phyloP scores from a whole-genome alignment of 371 early-diverging fungal species.

The Rhizomucor pusillus region DNA sequence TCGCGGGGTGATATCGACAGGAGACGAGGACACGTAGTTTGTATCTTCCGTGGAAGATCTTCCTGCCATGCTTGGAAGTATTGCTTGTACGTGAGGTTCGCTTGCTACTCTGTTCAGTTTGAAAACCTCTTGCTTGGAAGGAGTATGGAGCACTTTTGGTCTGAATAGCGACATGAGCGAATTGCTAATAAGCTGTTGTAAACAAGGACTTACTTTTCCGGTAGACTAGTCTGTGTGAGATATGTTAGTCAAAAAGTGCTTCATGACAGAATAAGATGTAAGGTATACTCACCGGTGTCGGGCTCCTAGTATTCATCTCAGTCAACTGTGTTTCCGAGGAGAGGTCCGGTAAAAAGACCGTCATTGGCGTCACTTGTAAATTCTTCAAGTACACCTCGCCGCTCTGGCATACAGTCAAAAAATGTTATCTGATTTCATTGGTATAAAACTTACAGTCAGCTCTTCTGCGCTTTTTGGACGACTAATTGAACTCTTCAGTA shows the following conservation, averaged over 20 bases:
- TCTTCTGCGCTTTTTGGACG: conserved; percentile 30
- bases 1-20: too few relatives aligned
- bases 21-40: too few relatives aligned
- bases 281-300: too few relatives aligned
- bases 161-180: not conserved
- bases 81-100: conserved; percentile 40
- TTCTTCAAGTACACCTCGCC: conserved; percentile 57
- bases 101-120: conserved; percentile 35
- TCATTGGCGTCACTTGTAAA: conserved; percentile 68
- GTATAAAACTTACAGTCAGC: conserved; percentile 14
- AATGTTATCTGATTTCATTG: not conserved
- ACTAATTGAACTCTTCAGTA: conserved; percentile 5
- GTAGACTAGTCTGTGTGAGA: conserved; percentile 1
- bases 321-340: conserved; percentile 7
- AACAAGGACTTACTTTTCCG: conserved; percentile 16
- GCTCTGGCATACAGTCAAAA: conserved; percentile 17
- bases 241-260: not conserved
- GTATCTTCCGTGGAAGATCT: too few relatives aligned
- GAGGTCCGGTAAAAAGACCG: conserved; percentile 62
- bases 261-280: too few relatives aligned
- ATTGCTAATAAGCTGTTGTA: too few relatives aligned
- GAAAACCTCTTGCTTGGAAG: conserved; percentile 20
- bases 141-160: conserved; percentile 10
- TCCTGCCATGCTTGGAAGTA: conserved; percentile 5
- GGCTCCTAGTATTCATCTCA: too few relatives aligned